Base-by-base conservation (phyloP, 768 basidiomycete genomes). In the Rickenella mellea region DNA sequence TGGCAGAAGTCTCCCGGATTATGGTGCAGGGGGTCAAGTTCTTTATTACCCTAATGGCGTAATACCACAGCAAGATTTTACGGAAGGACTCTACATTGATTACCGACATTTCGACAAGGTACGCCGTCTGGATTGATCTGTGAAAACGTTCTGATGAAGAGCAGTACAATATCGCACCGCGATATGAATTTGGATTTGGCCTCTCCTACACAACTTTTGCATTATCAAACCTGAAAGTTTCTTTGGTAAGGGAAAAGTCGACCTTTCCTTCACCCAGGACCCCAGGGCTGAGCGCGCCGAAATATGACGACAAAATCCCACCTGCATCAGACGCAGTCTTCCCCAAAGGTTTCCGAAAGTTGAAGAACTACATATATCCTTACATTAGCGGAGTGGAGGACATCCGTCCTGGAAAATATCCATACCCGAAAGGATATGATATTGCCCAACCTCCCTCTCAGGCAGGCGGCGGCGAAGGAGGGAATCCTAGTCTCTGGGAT, bases 1-100 rank as follows among this genome's bases (percentile, higher is more conserved):
- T 44, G 73, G 69, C 22, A 70, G 69, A 59, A 43, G 54, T n/a
- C 39, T 56, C 2, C 29, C 48, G 11, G 74, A 76, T 52, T 76
- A 75, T 51, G 55, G 54, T 0, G 36, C 45, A 2, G 33, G 48
- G n/a, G 42, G 42, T n/a, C 55, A 62, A 27, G 51, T 61, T 33
- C 37, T 61, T 20, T 50, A 52, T 36, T 54, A 57, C 36, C 55
- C 53, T 22, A 39, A 29, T 2, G 39, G 17, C 26, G 28, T 36
- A 3, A 52, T 51, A 2, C 49, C 55, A 20, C 55, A 62, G 25
- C 55, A 65, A 40, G 50, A 51, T 30, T 71, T 71, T 48, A 63
- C 55, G 28, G 70, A 71, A 48, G 62, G 60, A 4, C 41, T 67
- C 11, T 43, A 49, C 44, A 60, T 65, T 42, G 64, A 62, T 48